These are phyloP conservation scores for Wallemia hederae DNA, from an alignment of 1,284 basidiomycete genomes.

Conservation along the genomic window DNA sequence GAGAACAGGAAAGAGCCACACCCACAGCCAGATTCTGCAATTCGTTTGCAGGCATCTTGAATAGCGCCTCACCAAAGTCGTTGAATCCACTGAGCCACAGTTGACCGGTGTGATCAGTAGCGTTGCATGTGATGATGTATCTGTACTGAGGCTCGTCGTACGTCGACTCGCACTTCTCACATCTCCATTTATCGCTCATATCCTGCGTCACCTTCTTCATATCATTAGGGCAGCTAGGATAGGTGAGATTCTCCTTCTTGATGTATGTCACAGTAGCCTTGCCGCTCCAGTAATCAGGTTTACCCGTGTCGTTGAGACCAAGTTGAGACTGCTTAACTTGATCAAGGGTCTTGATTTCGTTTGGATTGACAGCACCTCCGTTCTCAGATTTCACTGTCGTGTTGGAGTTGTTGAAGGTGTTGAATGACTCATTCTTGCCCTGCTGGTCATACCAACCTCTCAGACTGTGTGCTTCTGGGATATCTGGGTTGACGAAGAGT, in stretches of 20 bases:
- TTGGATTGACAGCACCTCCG: slow-evolving; percentile 28
- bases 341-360: slow-evolving; percentile 41
- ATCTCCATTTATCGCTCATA: slow-evolving; percentile 39
- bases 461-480: slow-evolving; percentile 51
- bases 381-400: slow-evolving; percentile 32
- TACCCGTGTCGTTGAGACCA: slow-evolving; percentile 34
- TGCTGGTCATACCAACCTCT: slow-evolving; percentile 47
- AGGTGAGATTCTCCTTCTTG: slow-evolving; percentile 56
- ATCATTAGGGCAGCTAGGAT: slow-evolving; percentile 60
- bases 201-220: slow-evolving; percentile 68
- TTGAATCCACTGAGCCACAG: slow-evolving; percentile 91
- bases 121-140: slow-evolving; percentile 66
- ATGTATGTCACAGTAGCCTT: slow-evolving; percentile 71
- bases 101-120: slow-evolving; percentile 63
- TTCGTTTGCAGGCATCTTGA: slow-evolving; percentile 55
- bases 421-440: slow-evolving; percentile 7
- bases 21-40: slow-evolving; percentile 38
- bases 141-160: slow-evolving; percentile 54
- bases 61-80: slow-evolving; percentile 48
- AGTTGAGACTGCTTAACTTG: slow-evolving; percentile 54
- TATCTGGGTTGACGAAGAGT: slow-evolving; percentile 64
- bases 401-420: slow-evolving; percentile 12
- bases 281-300: slow-evolving; percentile 49
- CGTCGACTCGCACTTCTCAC: slow-evolving; percentile 69
- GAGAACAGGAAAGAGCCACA: slow-evolving; percentile 3